Evolutionary conservation across 805 yeast species (phyloP), one percentile per base, ranked within the genome.

Genomic region (Teunomyces aglyptinius): DNA sequence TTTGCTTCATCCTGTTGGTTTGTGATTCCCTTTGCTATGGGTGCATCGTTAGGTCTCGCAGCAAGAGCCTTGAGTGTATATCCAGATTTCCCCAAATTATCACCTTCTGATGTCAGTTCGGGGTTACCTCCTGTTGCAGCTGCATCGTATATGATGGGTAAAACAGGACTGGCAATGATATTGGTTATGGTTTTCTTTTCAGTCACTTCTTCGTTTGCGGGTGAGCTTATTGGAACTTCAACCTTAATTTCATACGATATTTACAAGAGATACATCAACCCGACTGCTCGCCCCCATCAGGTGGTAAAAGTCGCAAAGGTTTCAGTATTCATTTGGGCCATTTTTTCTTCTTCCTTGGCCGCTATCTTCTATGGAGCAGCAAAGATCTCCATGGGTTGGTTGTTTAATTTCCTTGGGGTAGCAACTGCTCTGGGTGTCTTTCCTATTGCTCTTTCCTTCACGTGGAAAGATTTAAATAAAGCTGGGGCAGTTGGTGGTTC

Each of bases 161-260:
- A 60, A 44, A 41, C 54, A 16, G 67, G 67, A 20, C 52, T 62
- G 13, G 65, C 62, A 4, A 56, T 57, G 52, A 57, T 58, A 8
- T 45, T 70, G 15, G 64, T 65, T 44, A 52, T 62, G 64, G 49
- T 70, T 4, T 72, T 71, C 60, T 53, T 71, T 32, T 67, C 75
- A 1, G 75, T 70, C 3, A 69, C 75, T 5, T 67, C 75, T 2
- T 67, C 77, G 2, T 61, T 69, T 40, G 65, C 73, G 24, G 74
- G 73, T 41, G 76, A 71, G 48, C 51, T 71, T 41, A 70, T 71
- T 53, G 75, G 75, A 5, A 57, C 71, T 4, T 66, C 74, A 0
- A 65, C 76, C 3, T 60, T 71, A 22, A 28, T 57, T 1, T 57
- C 64, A 2, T 60, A 59, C 33, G 65, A 60, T 41, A 48, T 61